A percentile compares a stretch with the other conserved stretches of the same genome.
phyloP scores from a whole-genome alignment of 768 basidiomycete genomes.

The Coprinopsis marcescibilis region DNA sequence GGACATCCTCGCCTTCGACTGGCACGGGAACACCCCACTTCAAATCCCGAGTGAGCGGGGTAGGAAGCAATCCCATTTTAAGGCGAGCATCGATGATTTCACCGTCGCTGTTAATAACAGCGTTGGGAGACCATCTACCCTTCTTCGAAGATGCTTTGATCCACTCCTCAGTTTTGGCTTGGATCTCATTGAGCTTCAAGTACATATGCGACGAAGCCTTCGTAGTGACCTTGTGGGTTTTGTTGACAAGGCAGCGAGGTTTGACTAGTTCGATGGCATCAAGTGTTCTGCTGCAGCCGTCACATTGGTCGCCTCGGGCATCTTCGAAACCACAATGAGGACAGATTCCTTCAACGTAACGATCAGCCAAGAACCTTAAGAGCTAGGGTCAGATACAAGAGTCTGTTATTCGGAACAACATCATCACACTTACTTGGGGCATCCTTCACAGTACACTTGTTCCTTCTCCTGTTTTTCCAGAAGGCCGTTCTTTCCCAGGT shows the following conservation, averaged over 20 bases:
- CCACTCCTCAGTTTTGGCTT: slow-evolving; percentile 82
- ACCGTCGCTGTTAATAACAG: slow-evolving; percentile 84
- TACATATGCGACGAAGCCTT: slow-evolving; percentile 88
- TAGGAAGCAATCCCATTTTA: slow-evolving; percentile 78
- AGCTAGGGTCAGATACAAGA: not conserved
- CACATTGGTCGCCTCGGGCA: slow-evolving; percentile 98
- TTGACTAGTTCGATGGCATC: slow-evolving; percentile 91
- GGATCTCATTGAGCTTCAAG: slow-evolving; percentile 76
- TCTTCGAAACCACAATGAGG: slow-evolving; percentile 91
- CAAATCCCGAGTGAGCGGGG: slow-evolving; percentile 90
- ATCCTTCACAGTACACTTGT: slow-evolving; percentile 94
- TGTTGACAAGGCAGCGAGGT: slow-evolving; percentile 89
- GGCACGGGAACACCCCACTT: slow-evolving; percentile 97
- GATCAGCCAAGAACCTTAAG: slow-evolving; percentile 86
- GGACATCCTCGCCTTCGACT: slow-evolving; percentile 62
- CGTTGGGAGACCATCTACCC: slow-evolving; percentile 91
- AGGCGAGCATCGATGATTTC: slow-evolving; percentile 86
- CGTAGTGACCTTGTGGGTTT: slow-evolving; percentile 70
- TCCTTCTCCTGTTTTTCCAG: slow-evolving; percentile 82
- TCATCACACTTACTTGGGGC: slow-evolving; percentile 55
- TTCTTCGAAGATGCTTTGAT: slow-evolving; percentile 70
- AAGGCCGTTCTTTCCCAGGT: slow-evolving; percentile 70
- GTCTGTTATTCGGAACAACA: too few species aligned
- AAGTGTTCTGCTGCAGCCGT: slow-evolving; percentile 85
- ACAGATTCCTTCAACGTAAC: slow-evolving; percentile 97